Evolutionary conservation across 257 asterid genomes (phyloP).

Genomic region (Ligustrum vulgare): DNA sequence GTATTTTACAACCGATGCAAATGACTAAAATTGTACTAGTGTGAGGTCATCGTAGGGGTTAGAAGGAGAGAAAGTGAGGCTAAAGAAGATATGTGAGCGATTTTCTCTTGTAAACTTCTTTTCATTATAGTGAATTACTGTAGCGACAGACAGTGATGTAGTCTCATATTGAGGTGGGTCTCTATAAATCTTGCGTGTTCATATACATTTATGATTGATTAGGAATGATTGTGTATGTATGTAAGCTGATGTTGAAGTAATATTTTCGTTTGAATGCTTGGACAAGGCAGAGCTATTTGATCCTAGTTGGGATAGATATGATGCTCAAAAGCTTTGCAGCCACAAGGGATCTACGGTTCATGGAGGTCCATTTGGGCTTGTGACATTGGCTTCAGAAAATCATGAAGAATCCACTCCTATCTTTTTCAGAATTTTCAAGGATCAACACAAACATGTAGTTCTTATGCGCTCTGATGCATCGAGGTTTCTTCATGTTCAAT

Average conservation of each 20-base stretch:
- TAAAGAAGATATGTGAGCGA: too few relatives aligned
- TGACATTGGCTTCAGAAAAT: constrained; percentile 22
- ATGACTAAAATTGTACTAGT: too few relatives aligned
- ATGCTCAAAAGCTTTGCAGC: constrained; percentile 13
- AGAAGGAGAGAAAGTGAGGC: too few relatives aligned
- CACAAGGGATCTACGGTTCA: background rate
- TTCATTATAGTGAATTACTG: too few relatives aligned
- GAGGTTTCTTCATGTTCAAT: too few relatives aligned
- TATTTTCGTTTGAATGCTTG: constrained; percentile 23
- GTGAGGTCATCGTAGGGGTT: too few relatives aligned
- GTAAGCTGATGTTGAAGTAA: constrained; percentile 34
- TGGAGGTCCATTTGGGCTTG: constrained; percentile 26
- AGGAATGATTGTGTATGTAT: background rate
- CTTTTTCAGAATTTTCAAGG: constrained; percentile 28
- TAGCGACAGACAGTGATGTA: too few relatives aligned
- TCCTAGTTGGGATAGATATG: constrained; percentile 17
- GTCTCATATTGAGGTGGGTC: too few relatives aligned
- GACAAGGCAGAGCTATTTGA: constrained; percentile 29
- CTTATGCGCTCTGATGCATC: constrained; percentile 23
- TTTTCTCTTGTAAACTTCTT: too few relatives aligned
- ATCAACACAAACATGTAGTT: constrained; percentile 22
- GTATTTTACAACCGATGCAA: too few relatives aligned
- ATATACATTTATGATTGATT: background rate
- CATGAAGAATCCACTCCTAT: constrained; percentile 27
- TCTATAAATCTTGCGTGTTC: too few relatives aligned